Percentiles rank a stretch among this genome's conserved stretches.
Conservation (phyloP, 352 stramenopile species). For the Globisporangium emineosum region DNA sequence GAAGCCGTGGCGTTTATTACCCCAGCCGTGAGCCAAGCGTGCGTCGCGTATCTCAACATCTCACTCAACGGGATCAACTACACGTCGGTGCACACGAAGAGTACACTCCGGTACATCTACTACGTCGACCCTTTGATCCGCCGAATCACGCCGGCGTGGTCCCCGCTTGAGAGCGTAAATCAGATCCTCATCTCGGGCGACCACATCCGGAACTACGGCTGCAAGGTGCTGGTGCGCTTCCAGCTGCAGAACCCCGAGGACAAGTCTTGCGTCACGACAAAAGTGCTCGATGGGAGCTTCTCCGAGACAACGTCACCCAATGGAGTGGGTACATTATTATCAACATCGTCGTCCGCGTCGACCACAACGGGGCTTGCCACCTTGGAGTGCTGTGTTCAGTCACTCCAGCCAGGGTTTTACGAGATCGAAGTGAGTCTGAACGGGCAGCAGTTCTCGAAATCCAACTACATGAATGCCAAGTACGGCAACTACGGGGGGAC, state of each 20-base stretch:
- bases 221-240: conserved; percentile 42
- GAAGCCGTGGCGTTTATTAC: conserved; percentile 55
- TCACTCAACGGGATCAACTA: conserved; percentile 79
- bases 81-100: conserved; percentile 40
- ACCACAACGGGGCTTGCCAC: conserved; percentile 4
- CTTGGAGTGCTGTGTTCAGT: conserved; percentile 32
- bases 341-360: neutral
- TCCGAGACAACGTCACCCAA: neutral
- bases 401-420: conserved; percentile 40
- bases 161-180: conserved; percentile 30
- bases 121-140: conserved; percentile 52
- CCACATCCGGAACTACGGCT: conserved; percentile 50
- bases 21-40: conserved; percentile 33
- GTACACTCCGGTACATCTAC: conserved; percentile 51
- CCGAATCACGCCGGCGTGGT: conserved; percentile 49
- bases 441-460: conserved; percentile 56
- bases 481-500: conserved; percentile 66
- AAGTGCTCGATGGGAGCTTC: conserved; percentile 32
- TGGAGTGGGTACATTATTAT: conserved; percentile 1
- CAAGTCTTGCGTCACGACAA: conserved; percentile 12
- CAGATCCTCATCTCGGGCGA: conserved; percentile 42
- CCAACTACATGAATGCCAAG: conserved; percentile 52
- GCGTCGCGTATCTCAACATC: conserved; percentile 55
- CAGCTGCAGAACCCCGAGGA: conserved; percentile 31
- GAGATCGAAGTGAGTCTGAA: conserved; percentile 71